Base-by-base conservation (phyloP, 352 stramenopile genomes). In the Globisporangium viniferum region DNA sequence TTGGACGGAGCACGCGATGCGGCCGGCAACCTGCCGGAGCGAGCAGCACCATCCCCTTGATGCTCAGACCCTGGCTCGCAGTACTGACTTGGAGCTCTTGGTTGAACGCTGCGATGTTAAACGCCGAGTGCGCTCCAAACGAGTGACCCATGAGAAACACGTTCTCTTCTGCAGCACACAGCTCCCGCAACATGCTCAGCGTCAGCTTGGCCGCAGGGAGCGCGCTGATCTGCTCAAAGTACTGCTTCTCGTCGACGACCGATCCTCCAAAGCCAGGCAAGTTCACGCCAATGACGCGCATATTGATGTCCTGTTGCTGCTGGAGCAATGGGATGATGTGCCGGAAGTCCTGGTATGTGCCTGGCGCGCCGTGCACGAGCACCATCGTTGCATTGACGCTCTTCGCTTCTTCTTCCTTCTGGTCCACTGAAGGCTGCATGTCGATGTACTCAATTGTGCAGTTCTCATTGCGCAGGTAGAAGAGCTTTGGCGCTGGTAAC, bases 61-160 rank as follows among this genome's bases (percentile, higher is more conserved):
- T 18, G 5, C 65, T 67, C 0, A 72, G 48, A 5, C 70, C 27
- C 15, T 61, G 18, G 1, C 56, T 18, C 0, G 24, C 35, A 1
- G 14, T 59, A 2, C 31, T 35, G 5, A 61, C 12, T 24, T 64
- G 58, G 14, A 62, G 22, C 22, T 51, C 39, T 6, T 70, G 64
- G 51, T 82, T 71, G n/a, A 78, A 39, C 6, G 77, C 75, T 10
- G 81, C 79, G 35, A 89, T 71, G 35, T 82, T 81, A 51, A 89
- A 69, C n/a, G 74, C 79, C 5, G 75, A 69, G 39, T 89, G 81
- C 0, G 73, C 78, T 31, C 80, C 80, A 33, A 87, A 87, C 12
- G 80, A 89, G 66, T 86, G 80, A 2, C 78, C 80, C 0, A 87
- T 64, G 14, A 87, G 51, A 54, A 89, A 85, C 5, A 82, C 64